A percentile compares a stretch with the other conserved stretches of the same genome.
These are phyloP conservation scores for Anacardium occidentale DNA, from an alignment of 345 rosid species.

Conservation along the genomic window DNA sequence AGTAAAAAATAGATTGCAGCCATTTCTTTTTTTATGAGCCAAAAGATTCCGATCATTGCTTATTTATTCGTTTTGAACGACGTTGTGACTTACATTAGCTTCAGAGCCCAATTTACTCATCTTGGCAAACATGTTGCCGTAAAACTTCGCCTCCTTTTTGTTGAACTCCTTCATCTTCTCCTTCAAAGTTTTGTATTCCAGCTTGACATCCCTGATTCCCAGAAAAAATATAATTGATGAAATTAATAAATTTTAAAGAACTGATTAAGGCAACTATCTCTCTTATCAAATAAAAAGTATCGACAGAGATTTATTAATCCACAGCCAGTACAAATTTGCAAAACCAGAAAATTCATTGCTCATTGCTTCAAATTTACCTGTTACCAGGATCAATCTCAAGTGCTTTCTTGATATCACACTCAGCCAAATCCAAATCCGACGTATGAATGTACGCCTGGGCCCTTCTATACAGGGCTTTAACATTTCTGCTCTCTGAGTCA, in stretches of 20 bases:
- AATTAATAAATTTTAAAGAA: background rate
- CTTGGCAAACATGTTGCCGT: conserved; percentile 81
- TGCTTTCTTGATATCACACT: conserved; percentile 73
- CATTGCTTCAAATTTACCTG: conserved; percentile 32
- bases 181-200: conserved; percentile 70
- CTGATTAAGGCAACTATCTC: too few relatives aligned
- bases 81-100: conserved; percentile 22
- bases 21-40: too few relatives aligned
- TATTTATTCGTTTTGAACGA: background rate
- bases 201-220: conserved; percentile 71
- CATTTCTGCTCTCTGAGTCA: conserved; percentile 64
- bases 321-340: too few relatives aligned
- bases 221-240: background rate
- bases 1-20: too few relatives aligned
- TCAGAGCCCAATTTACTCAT: conserved; percentile 42
- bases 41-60: background rate
- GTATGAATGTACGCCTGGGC: conserved; percentile 70
- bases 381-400: conserved; percentile 82
- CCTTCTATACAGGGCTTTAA: conserved; percentile 78
- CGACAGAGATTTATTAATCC: too few relatives aligned
- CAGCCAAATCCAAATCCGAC: conserved; percentile 80
- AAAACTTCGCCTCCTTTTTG: conserved; percentile 82
- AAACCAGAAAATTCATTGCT: too few relatives aligned
- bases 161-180: conserved; percentile 80
- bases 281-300: too few relatives aligned